Evolutionary conservation across 371 early-diverging fungal species (phyloP).

Genomic region (Rozella allomycis): DNA sequence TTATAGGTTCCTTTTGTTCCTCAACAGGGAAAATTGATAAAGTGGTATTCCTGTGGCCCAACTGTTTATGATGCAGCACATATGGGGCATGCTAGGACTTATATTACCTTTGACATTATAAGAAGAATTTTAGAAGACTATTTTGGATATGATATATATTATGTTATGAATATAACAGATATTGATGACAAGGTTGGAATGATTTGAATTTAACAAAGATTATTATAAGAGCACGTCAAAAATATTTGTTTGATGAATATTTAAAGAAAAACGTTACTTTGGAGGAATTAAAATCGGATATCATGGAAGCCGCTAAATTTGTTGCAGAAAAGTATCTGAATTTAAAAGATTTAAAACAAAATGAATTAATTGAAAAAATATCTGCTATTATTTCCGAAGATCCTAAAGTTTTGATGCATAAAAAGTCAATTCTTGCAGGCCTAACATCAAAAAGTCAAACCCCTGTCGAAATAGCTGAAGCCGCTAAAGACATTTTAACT

Average conservation of each 20-base stretch:
- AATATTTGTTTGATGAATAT: conserved; percentile 48
- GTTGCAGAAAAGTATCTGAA: no score
- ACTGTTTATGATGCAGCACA: conserved; percentile 98
- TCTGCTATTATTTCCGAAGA: no score
- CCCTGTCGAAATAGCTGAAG: conserved; percentile 9
- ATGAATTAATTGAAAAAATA: no score
- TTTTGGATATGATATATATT: conserved; percentile 79
- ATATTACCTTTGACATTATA: conserved; percentile 86
- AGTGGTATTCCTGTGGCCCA: conserved; percentile 82
- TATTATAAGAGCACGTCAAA: conserved; percentile 73
- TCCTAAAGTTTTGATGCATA: no score
- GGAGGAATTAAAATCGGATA: no score
- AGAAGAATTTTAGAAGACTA: conserved; percentile 89
- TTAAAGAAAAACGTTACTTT: no score
- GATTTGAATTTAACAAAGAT: conserved; percentile 27
- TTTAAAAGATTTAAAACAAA: no score
- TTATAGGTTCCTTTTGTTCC: no score
- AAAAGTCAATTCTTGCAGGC: no score
- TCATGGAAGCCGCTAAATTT: no score
- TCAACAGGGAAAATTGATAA: no score
- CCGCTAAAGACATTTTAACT: conserved; percentile 8
- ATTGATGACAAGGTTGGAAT: conserved; percentile 87
- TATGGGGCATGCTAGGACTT: conserved; percentile 93
- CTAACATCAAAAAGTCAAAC: no score
- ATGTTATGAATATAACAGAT: conserved; percentile 98